Evolutionary conservation across 768 basidiomycete genomes (phyloP).

Genomic region (Lepiota brunneoincarnata): DNA sequence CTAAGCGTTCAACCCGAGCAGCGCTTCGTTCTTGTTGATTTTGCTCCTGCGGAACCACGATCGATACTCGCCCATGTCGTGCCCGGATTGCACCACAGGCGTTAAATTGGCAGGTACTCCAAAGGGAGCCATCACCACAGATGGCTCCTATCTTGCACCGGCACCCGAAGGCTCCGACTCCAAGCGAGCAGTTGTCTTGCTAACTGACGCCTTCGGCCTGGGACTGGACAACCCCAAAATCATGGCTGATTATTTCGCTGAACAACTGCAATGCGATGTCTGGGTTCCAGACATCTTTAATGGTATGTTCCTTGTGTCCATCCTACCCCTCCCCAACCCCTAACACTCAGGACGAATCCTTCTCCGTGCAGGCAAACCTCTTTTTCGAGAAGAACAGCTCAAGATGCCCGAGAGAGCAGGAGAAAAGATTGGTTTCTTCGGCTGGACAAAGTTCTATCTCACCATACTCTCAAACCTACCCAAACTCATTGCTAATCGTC

Average conservation of each 20-base stretch:
- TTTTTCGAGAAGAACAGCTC: conserved; percentile 23
- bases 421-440: conserved; percentile 27
- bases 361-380: conserved; percentile 25
- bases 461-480: conserved; percentile 27
- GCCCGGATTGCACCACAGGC: conserved; percentile 44
- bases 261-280: conserved; percentile 51
- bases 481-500: conserved; percentile 27
- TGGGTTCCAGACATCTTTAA: conserved; percentile 63
- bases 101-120: conserved; percentile 43
- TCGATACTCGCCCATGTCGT: conserved; percentile 25
- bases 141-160: conserved; percentile 40
- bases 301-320: conserved; percentile 47
- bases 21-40: no score
- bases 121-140: conserved; percentile 32
- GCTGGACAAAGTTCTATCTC: conserved; percentile 25
- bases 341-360: background rate
- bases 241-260: conserved; percentile 52
- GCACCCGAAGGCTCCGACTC: conserved; percentile 18
- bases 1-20: no score
- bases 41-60: background rate
- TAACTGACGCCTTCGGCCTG: conserved; percentile 59
- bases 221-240: conserved; percentile 51
- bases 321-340: background rate
- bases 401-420: conserved; percentile 30
- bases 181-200: conserved; percentile 43